Conservation (phyloP, 352 stramenopile species). For the Pilasporangium apinafurcum region DNA sequence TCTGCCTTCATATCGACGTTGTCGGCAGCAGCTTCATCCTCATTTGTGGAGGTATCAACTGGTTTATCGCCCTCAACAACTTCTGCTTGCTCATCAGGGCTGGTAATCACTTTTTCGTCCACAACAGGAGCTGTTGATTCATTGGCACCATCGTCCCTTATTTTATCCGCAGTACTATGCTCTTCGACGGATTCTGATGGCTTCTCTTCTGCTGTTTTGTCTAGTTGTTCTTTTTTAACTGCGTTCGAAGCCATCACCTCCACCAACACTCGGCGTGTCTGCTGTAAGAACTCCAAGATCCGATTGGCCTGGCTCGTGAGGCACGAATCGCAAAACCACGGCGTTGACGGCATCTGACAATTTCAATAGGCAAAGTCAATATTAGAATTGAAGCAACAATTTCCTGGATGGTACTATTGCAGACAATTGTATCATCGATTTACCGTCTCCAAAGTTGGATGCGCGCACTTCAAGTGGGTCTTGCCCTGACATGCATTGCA, state of each 20-base stretch:
- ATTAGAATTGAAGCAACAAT: no score
- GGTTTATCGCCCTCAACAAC: not conserved
- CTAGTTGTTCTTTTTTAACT: no score
- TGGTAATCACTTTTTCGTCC: no score
- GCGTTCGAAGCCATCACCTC: slow-evolving; percentile 33
- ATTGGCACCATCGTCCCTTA: not conserved
- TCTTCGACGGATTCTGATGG: not conserved
- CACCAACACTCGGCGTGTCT: slow-evolving; percentile 46
- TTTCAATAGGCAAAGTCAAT: not conserved
- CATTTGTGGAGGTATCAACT: not conserved
- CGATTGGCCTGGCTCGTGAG: slow-evolving; percentile 40
- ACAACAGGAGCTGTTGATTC: not conserved
- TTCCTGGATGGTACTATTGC: no score
- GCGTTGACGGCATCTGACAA: slow-evolving; percentile 6
- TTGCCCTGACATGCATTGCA: slow-evolving; percentile 56
- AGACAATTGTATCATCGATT: not conserved
- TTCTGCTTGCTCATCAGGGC: not conserved
- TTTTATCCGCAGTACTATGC: not conserved
- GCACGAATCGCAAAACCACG: slow-evolving; percentile 59
- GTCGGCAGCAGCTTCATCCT: not conserved
- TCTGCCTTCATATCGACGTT: not conserved
- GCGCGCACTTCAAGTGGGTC: slow-evolving; percentile 50
- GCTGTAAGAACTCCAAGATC: slow-evolving; percentile 63
- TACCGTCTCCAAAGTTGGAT: slow-evolving; percentile 21
- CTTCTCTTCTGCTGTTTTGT: slow-evolving; percentile 9